Evolutionary conservation across 2,329 filamentous ascomycete species (phyloP).

Genomic region (Pyrenochaeta sp.): DNA sequence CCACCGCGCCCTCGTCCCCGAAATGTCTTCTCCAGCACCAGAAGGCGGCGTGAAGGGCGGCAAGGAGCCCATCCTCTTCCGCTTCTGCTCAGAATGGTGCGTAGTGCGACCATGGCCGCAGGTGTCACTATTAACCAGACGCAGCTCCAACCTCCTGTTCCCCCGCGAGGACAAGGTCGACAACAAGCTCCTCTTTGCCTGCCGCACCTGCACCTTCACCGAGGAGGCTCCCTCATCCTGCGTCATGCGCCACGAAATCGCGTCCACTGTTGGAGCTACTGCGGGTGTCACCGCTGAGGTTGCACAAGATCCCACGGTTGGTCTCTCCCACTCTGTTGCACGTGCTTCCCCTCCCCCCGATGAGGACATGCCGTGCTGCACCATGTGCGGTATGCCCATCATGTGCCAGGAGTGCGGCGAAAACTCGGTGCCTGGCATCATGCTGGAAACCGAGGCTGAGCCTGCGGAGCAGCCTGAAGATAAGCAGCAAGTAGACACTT

Average conservation of each 20-base stretch:
- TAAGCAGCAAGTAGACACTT: slow-evolving; percentile 26
- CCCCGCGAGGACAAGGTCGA: slow-evolving; percentile 90
- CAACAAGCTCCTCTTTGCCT: slow-evolving; percentile 90
- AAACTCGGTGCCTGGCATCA: slow-evolving; percentile 53
- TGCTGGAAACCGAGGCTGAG: slow-evolving; percentile 54
- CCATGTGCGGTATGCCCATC: slow-evolving; percentile 65
- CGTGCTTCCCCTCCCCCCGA: slow-evolving; percentile 31
- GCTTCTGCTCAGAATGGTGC: slow-evolving; percentile 96
- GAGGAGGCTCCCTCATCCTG: slow-evolving; percentile 87
- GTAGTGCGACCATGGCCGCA: slow-evolving; percentile 20
- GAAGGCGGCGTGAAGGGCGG: slow-evolving; percentile 51
- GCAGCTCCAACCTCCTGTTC: slow-evolving; percentile 93
- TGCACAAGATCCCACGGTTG: slow-evolving; percentile 96
- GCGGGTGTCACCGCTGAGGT: slow-evolving; percentile 98
- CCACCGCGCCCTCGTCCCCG: slow-evolving; percentile 3
- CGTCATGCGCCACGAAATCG: slow-evolving; percentile 94
- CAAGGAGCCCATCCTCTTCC: slow-evolving; percentile 85
- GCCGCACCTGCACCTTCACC: slow-evolving; percentile 92
- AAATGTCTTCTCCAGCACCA: slow-evolving; percentile 48
- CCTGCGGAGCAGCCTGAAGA: slow-evolving; percentile 25
- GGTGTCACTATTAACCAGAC: slow-evolving; percentile 9
- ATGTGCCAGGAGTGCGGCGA: slow-evolving; percentile 61
- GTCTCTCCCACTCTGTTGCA: slow-evolving; percentile 59
- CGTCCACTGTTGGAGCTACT: slow-evolving; percentile 90
- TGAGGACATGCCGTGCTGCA: slow-evolving; percentile 59